A percentile compares a stretch with the other conserved stretches of the same genome.
Evolutionary conservation across 2,329 filamentous ascomycete genomes (phyloP).

Genomic region (Blumeriella jaapii): DNA sequence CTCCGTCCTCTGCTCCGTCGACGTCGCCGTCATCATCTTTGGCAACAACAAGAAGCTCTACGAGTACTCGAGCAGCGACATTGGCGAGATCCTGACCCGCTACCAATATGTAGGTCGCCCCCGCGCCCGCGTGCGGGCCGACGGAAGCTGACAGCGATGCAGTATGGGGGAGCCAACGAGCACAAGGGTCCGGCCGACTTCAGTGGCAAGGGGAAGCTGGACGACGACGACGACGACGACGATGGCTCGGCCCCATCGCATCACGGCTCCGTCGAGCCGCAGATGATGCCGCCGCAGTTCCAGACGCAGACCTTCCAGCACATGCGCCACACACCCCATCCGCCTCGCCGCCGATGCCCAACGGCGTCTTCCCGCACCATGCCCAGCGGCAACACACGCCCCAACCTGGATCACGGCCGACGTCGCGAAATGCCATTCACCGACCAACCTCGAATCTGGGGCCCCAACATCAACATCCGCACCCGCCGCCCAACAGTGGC

Average conservation of each 20-base stretch:
- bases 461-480: slow-evolving; percentile 50
- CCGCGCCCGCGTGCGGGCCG: slow-evolving; percentile 2
- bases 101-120: slow-evolving; percentile 72
- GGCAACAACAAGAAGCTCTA: slow-evolving; percentile 98
- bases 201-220: slow-evolving; percentile 60
- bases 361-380: slow-evolving; percentile 29
- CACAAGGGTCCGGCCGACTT: slow-evolving; percentile 95
- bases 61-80: slow-evolving; percentile 90
- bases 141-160: slow-evolving; percentile 17
- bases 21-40: slow-evolving; percentile 97
- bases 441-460: slow-evolving; percentile 64
- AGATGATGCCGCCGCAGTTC: slow-evolving; percentile 59
- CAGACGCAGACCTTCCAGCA: slow-evolving; percentile 68
- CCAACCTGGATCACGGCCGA: slow-evolving; percentile 60
- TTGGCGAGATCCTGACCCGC: slow-evolving; percentile 77
- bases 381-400: slow-evolving; percentile 65
- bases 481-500: slow-evolving; percentile 54
- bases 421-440: slow-evolving; percentile 69
- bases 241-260: slow-evolving; percentile 53
- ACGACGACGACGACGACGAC: slow-evolving; percentile 74
- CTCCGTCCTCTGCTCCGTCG: slow-evolving; percentile 93
- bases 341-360: slow-evolving; percentile 77
- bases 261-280: slow-evolving; percentile 33
- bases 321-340: slow-evolving; percentile 75
- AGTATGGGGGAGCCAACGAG: slow-evolving; percentile 90